Evolutionary conservation across 768 basidiomycete species (phyloP), one percentile per base, ranked within the genome.

Genomic region (Suillus placidus): DNA sequence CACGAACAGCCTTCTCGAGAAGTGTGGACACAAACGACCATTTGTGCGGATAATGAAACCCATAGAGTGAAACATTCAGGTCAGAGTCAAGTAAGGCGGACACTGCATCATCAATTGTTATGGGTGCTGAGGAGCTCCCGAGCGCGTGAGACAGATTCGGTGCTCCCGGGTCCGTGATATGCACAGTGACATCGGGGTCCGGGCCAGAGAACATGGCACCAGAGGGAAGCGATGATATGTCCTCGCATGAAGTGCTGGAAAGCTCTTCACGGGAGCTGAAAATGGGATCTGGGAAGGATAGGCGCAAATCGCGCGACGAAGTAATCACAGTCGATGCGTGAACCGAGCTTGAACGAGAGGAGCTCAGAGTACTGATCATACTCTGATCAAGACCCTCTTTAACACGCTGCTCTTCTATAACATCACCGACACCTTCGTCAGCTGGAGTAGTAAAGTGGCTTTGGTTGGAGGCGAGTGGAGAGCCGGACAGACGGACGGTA

Each of bases 271-370:
- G 83, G 62, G 89, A 89, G 74, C 88, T 90, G 63, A 87, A 88
- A 72, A 93, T 83, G 66, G 92, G 92, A 78, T 94, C 92, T 45
- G 92, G 92, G 79, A 94, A 94, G 40, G 92, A 93, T 65, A 93
- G 77, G 70, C 89, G 86, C 67, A 93, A 84, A 79, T 92, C 90
- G 76, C 88, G 88, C 60, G 87, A 78, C n/a, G 88, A 86, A 63
- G 72, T 83, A 65, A 88, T 88, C 63, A 83, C 76, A 65, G 87
- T 85, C 60, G 85, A 82, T 26, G 80, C 76, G 68, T 84, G 82
- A 63, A 86, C 73, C 42, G 85, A 86, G 71, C 86, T 87, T 20
- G 90, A 85, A 69, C 90, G 88, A 64, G 91, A 92, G 58, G 87
- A 83, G 78, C 85, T 89, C 67, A 93, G 82, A 18, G 91, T 93